Conservation (phyloP, 164 flowering plant genomes). For the Magnolia officinalis region DNA sequence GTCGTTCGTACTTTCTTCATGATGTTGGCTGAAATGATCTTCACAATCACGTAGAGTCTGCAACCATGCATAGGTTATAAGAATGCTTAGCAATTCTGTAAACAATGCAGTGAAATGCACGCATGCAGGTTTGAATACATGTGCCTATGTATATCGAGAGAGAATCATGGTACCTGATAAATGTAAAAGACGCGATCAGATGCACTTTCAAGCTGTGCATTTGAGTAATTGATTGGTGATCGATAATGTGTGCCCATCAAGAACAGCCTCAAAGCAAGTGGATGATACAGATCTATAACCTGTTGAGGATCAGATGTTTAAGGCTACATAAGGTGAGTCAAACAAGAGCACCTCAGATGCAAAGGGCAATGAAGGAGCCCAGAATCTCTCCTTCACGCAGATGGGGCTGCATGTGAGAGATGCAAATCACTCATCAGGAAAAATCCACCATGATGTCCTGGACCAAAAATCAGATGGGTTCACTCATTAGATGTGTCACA, state of each 20-base stretch:
- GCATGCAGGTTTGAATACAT: not conserved
- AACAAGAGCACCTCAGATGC: no score
- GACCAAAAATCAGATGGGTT: not conserved
- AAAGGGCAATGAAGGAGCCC: no score
- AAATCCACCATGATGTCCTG: no score
- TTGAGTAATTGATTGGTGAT: conserved; percentile 88
- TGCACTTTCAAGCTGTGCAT: conserved; percentile 73
- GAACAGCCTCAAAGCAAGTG: conserved; percentile 88
- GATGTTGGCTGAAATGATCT: conserved; percentile 38
- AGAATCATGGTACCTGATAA: conserved; percentile 60
- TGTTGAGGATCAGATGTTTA: conserved; percentile 17
- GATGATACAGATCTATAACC: conserved; percentile 92
- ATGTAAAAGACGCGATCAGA: conserved; percentile 91
- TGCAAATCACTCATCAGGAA: no score
- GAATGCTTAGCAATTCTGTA: not conserved
- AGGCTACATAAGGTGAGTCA: not conserved
- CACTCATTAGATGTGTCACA: not conserved
- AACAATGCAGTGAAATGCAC: not conserved
- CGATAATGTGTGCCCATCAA: conserved; percentile 84
- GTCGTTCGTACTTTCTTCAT: conserved; percentile 26
- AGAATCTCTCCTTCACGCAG: no score
- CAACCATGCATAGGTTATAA: conserved; percentile 24
- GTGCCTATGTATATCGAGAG: not conserved
- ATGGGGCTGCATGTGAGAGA: no score
- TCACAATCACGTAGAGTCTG: conserved; percentile 84